These are phyloP conservation scores for Laetiporus sulphureus DNA, from an alignment of 1,284 basidiomycete species.

Conservation along the genomic window DNA sequence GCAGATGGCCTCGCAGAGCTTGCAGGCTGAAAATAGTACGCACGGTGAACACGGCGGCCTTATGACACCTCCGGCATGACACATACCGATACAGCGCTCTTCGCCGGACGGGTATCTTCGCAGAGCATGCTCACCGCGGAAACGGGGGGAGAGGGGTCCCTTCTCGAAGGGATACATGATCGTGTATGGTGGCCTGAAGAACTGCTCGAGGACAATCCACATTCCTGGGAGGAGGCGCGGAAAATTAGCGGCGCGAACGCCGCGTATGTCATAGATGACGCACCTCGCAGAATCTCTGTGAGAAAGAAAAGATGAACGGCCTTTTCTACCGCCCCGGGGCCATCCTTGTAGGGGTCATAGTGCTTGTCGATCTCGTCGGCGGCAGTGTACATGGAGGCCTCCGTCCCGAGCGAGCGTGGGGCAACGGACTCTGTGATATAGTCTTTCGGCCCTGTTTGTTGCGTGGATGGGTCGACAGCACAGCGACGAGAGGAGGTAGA, in stretches of 20 bases:
- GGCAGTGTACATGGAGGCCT: slow-evolving; percentile 32
- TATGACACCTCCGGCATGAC: slow-evolving; percentile 5
- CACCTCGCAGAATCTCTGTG: slow-evolving; percentile 95
- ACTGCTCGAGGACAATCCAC: slow-evolving; percentile 99
- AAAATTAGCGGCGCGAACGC: slow-evolving; percentile 4
- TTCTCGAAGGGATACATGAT: slow-evolving; percentile 99
- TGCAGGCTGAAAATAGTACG: slow-evolving; percentile 66
- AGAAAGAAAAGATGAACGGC: slow-evolving; percentile 97
- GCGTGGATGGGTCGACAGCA: slow-evolving; percentile 12
- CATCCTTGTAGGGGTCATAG: slow-evolving; percentile 64
- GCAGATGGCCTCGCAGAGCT: slow-evolving; percentile 99
- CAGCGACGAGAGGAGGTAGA: slow-evolving; percentile 24
- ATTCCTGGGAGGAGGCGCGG: slow-evolving; percentile 66
- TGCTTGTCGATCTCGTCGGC: slow-evolving; percentile 44
- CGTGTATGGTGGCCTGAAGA: slow-evolving; percentile 96
- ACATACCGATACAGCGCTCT: slow-evolving; percentile 94
- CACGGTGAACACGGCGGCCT: slow-evolving; percentile 8
- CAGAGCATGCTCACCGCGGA: slow-evolving; percentile 98
- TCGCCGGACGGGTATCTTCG: slow-evolving; percentile 97
- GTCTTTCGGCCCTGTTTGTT: slow-evolving; percentile 8
- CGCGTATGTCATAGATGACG: no score
- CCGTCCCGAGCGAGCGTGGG: slow-evolving; percentile 28
- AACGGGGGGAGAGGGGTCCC: slow-evolving; percentile 94
- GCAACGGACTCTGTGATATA: slow-evolving; percentile 5
- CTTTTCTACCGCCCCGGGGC: slow-evolving; percentile 91